phyloP scores from a whole-genome alignment of 2,329 filamentous ascomycete genomes.

The Diaporthe nobilis region DNA sequence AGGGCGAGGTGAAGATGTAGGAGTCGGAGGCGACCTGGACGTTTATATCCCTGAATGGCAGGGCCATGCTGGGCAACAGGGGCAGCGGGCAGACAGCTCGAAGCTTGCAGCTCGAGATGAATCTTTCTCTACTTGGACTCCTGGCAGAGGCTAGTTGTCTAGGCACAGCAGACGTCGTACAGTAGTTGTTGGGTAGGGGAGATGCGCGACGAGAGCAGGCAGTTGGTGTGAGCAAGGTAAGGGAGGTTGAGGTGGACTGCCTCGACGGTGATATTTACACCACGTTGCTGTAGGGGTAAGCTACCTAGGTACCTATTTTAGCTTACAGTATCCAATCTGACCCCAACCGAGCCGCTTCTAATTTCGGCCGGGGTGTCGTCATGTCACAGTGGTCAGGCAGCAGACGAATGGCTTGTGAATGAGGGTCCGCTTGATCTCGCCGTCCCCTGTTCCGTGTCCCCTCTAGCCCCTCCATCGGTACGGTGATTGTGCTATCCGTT shows the following conservation, averaged over 20 bases:
- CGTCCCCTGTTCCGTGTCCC: constrained; percentile 6
- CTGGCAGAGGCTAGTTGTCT: neutral
- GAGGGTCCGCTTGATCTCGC: constrained; percentile 29
- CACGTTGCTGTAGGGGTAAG: constrained; percentile 36
- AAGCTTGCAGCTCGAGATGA: constrained; percentile 19
- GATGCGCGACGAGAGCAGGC: neutral
- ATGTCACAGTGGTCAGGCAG: constrained; percentile 26
- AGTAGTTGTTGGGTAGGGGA: neutral
- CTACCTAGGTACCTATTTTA: constrained; percentile 36
- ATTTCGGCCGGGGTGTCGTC: constrained; percentile 41
- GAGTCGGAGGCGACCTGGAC: constrained; percentile 91
- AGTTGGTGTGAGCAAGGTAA: neutral
- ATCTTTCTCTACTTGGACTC: neutral
- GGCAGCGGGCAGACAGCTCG: constrained; percentile 3
- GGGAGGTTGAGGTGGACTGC: constrained; percentile 10
- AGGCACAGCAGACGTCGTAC: neutral
- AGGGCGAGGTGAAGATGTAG: constrained; percentile 97
- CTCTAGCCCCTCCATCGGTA: constrained; percentile 8
- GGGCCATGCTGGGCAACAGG: constrained; percentile 50
- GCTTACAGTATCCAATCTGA: constrained; percentile 16
- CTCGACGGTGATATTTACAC: constrained; percentile 27
- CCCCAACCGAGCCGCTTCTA: constrained; percentile 38
- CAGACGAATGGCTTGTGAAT: constrained; percentile 36
- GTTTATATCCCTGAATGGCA: constrained; percentile 96
- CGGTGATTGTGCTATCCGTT: neutral